Evolutionary conservation across 163 green algal genomes (phyloP).

Genomic region (Scenedesmus sp.): DNA sequence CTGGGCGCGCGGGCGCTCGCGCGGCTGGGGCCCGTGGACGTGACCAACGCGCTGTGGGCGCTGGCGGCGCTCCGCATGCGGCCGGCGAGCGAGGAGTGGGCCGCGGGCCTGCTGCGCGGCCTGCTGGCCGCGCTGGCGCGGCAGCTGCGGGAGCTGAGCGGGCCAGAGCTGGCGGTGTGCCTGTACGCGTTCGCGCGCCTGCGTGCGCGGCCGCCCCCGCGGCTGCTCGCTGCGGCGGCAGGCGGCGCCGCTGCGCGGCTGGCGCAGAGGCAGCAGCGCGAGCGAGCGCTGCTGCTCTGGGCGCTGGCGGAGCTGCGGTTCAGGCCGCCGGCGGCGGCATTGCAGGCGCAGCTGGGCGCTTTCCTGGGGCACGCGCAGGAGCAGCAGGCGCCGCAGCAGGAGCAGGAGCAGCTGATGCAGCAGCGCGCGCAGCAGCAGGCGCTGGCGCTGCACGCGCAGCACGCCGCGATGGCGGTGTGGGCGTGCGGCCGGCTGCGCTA

Average conservation of each 20-base stretch:
- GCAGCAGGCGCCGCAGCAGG: background rate
- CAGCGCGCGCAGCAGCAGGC: background rate
- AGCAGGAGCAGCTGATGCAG: background rate
- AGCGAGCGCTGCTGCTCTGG: conserved; percentile 15
- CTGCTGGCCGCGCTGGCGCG: background rate
- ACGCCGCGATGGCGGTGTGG: conserved; percentile 27
- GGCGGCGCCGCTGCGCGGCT: conserved; percentile 1
- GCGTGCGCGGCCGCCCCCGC: background rate
- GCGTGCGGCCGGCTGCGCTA: background rate
- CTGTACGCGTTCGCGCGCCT: background rate
- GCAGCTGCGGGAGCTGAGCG: conserved; percentile 3
- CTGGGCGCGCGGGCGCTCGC: background rate
- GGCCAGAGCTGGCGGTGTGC: conserved; percentile 7
- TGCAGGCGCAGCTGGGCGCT: background rate
- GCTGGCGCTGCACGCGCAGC: background rate
- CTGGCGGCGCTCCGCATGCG: background rate
- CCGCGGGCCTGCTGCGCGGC: background rate
- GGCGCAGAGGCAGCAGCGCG: conserved; percentile 14
- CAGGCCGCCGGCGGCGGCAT: background rate
- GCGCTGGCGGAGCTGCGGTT: background rate
- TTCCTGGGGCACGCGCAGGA: background rate
- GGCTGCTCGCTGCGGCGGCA: background rate
- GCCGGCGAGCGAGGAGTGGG: background rate
- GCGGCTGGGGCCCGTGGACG: conserved; percentile 1
- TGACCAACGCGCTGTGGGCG: conserved; percentile 36